Conservation (phyloP, 2,329 filamentous ascomycete species). For the Dactylellina drechsleri region DNA sequence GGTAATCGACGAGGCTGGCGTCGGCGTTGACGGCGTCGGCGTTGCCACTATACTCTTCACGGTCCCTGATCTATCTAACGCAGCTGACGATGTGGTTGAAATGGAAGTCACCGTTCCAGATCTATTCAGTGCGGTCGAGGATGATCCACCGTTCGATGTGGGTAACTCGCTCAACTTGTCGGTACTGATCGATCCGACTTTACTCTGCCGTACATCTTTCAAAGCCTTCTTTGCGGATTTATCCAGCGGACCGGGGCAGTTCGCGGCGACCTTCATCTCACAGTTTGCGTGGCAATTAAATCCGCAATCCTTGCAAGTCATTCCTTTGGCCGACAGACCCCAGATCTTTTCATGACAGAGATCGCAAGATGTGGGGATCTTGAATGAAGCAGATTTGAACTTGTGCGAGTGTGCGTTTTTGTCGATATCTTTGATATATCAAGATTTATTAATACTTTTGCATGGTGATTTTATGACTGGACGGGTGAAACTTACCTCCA, state of each 20-base stretch:
- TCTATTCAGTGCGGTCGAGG: conserved; percentile 45
- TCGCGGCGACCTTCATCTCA: conserved; percentile 96
- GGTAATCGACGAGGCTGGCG: conserved; percentile 30
- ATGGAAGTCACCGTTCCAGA: conserved; percentile 57
- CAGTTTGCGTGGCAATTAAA: conserved; percentile 99
- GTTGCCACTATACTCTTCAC: conserved; percentile 27
- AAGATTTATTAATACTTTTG: neutral
- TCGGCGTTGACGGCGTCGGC: conserved; percentile 1
- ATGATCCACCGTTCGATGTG: conserved; percentile 30
- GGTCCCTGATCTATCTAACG: conserved; percentile 30
- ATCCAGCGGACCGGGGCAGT: conserved; percentile 90
- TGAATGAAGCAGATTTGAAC: conserved; percentile 99
- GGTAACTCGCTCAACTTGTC: conserved; percentile 49
- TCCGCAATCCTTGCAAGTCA: conserved; percentile 94
- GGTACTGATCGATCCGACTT: conserved; percentile 34
- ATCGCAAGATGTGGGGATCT: conserved; percentile 98
- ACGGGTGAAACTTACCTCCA: conserved; percentile 63
- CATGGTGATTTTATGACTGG: neutral
- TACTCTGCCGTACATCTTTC: conserved; percentile 57
- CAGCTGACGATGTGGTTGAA: conserved; percentile 45
- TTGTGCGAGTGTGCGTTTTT: conserved; percentile 94
- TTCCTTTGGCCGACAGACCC: conserved; percentile 95
- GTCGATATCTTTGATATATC: conserved; percentile 73
- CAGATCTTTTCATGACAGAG: conserved; percentile 96
- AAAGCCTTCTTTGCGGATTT: conserved; percentile 97